Evolutionary conservation across 2,329 filamentous ascomycete genomes (phyloP).

Genomic region (Nectriaceae sp.): DNA sequence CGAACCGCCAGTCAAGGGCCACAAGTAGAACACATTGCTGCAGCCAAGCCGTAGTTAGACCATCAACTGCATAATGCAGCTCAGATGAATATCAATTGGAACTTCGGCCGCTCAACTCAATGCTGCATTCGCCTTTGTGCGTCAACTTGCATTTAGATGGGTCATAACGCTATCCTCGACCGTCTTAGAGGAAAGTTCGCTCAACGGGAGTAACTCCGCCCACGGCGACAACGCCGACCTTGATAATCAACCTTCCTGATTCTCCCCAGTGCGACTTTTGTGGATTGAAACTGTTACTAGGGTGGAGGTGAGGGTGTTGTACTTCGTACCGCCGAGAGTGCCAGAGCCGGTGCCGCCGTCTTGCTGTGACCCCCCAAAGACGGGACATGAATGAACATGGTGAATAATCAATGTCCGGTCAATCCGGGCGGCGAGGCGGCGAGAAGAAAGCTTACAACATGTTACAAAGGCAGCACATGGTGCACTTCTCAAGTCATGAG

Average conservation of each 20-base stretch:
- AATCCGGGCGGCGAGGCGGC: slow-evolving; percentile 14
- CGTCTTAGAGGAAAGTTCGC: slow-evolving; percentile 6
- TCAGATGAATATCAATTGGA: neutral
- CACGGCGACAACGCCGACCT: slow-evolving; percentile 27
- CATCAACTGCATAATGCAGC: neutral
- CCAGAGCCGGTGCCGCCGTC: slow-evolving; percentile 18
- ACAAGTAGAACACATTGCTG: neutral
- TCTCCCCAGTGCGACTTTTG: slow-evolving; percentile 17
- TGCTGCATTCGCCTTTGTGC: no score
- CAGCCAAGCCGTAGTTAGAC: neutral
- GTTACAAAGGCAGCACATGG: slow-evolving; percentile 3
- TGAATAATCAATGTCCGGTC: slow-evolving; percentile 25
- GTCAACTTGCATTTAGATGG: no score
- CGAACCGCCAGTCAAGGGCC: no score
- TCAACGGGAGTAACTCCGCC: slow-evolving; percentile 21
- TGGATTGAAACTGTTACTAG: slow-evolving; percentile 25
- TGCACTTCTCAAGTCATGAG: slow-evolving; percentile 8
- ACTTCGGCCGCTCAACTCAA: no score
- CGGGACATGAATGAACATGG: slow-evolving; percentile 21
- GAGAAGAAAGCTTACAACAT: neutral
- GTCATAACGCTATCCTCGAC: slow-evolving; percentile 3
- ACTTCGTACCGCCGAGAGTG: no score
- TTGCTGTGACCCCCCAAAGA: neutral
- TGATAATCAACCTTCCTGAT: slow-evolving; percentile 9
- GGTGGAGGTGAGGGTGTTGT: no score